Evolutionary conservation across 2,329 filamentous ascomycete species (phyloP).

Genomic region (Fusarium begoniae): DNA sequence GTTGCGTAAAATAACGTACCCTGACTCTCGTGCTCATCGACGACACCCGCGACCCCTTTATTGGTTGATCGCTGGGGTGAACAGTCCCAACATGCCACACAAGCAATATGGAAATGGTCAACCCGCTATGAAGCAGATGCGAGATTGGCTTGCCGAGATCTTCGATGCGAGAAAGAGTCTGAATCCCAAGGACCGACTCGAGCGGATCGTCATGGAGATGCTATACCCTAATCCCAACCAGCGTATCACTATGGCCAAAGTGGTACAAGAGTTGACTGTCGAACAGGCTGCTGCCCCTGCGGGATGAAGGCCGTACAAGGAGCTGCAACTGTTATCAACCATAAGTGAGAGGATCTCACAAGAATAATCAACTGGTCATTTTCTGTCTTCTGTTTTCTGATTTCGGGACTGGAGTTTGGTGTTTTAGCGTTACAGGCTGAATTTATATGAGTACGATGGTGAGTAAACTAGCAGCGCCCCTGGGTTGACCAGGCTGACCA

Average conservation of each 20-base stretch:
- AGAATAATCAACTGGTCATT: constrained; percentile 4
- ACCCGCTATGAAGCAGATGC: constrained; percentile 62
- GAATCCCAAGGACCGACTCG: constrained; percentile 58
- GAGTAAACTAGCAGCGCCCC: background rate
- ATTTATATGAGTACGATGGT: constrained; percentile 32
- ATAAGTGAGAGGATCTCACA: background rate
- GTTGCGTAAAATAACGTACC: constrained; percentile 63
- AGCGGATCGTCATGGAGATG: constrained; percentile 64
- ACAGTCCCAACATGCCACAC: constrained; percentile 49
- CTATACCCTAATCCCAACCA: constrained; percentile 60
- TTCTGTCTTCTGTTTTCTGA: constrained; percentile 21
- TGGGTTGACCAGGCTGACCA: constrained; percentile 13
- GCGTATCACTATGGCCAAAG: constrained; percentile 63
- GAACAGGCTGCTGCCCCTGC: constrained; percentile 33
- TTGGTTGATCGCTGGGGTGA: constrained; percentile 67
- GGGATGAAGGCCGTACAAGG: constrained; percentile 11
- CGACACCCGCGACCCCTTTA: constrained; percentile 62
- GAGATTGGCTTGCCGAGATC: constrained; percentile 64
- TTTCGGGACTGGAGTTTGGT: constrained; percentile 19
- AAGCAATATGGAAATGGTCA: constrained; percentile 51
- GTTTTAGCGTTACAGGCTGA: constrained; percentile 9
- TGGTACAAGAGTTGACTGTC: constrained; percentile 55
- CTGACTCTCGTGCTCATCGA: constrained; percentile 60
- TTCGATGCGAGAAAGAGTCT: constrained; percentile 58
- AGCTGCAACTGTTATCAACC: constrained; percentile 1